Conservation (phyloP, 352 stramenopile species). For the Pythium utonaiense region DNA sequence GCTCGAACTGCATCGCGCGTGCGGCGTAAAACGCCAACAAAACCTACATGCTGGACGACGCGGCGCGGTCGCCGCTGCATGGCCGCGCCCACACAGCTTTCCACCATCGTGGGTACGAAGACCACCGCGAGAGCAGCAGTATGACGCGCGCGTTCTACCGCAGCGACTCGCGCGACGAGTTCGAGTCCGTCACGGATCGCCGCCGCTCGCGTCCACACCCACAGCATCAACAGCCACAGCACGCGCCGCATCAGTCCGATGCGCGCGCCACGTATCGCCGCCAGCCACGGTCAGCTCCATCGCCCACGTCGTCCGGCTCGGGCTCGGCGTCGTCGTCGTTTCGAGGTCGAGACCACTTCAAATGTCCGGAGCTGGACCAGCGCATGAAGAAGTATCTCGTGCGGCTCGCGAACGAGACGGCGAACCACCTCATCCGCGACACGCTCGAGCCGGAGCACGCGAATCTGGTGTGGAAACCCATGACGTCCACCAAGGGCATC, state of each 20-base stretch:
- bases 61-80: background rate
- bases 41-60: background rate
- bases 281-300: background rate
- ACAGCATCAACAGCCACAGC: background rate
- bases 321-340: conserved; percentile 11
- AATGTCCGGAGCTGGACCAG: conserved; percentile 55
- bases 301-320: background rate
- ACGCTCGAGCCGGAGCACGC: conserved; percentile 49
- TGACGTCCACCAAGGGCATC: conserved; percentile 44
- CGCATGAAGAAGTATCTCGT: conserved; percentile 79
- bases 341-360: conserved; percentile 45
- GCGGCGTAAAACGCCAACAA: background rate
- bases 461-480: conserved; percentile 55
- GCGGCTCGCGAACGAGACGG: conserved; percentile 75
- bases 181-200: background rate
- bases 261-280: background rate
- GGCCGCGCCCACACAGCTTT: background rate
- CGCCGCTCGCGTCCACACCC: background rate
- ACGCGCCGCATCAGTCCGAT: no score
- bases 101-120: background rate
- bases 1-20: no score
- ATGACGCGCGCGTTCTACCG: background rate
- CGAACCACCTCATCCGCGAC: conserved; percentile 73
- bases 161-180: background rate
- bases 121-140: background rate